Evolutionary conservation across 768 basidiomycete species (phyloP), one percentile per base, ranked within the genome.

Genomic region (Boletus pseudopeckii): DNA sequence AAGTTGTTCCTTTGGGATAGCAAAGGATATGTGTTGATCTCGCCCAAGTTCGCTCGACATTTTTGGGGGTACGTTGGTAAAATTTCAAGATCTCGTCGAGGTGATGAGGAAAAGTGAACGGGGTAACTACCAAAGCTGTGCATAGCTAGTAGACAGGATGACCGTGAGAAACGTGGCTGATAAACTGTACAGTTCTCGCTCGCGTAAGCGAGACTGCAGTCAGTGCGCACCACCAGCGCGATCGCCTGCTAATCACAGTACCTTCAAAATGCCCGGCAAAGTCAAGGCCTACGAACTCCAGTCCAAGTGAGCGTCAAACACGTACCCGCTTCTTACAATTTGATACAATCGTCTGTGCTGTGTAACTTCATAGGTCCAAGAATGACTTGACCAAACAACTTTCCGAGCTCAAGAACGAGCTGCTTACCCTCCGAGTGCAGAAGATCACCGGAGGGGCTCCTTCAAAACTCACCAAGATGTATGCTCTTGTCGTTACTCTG

Each of bases 381-480:
- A 90, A 86, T 78, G 96, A 98, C 83, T 86, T 98, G 80, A 76
- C 84, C 61, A 95, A 95, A 76, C 92, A 97, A 75, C 84, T 98
- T 57, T 72, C 74, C 48, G 97, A 98, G 75, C 83, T 99, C 77
- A 98, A 94, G 87, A 84, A 78, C 56, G 97, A 99, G 84, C 90
- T 98, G 66, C 81, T 92, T 59, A 79, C 80, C 68, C 83, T 99
- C 74, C 87, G 96, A 67, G 97, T 99, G 59, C 93, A 97, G 82
- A 98, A 98, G 84, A 92, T 96, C 69, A 90, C 92, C 57, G 94
- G 94, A 68, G 93, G 94, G 33, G 90, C 92, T 63, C 88, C 95
- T 54, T 86, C 92, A 53, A 98, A 98, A 78, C 82, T 99, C 64
- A 95, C 92, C 67, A 93, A 90, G 80, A 98, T 99, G 97, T 99